Conservation (phyloP, 2,329 filamentous ascomycete genomes). For the Xylaria sp. region DNA sequence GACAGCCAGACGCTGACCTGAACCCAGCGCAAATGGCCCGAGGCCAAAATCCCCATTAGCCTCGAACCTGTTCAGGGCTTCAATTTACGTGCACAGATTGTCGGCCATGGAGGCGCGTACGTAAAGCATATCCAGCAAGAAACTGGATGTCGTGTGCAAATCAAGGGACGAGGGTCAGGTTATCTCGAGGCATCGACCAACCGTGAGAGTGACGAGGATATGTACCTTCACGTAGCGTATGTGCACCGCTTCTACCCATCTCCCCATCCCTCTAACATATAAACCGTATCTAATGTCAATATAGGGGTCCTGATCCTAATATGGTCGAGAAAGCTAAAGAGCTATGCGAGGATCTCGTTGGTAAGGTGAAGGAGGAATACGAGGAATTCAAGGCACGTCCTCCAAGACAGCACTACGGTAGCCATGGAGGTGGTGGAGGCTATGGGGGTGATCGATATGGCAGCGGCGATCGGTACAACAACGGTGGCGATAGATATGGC, state of each 20-base stretch:
- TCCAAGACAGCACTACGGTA: constrained; percentile 69
- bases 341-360: constrained; percentile 87
- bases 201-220: constrained; percentile 90
- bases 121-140: constrained; percentile 98
- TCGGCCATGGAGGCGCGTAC: constrained; percentile 92
- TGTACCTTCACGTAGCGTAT: constrained; percentile 96
- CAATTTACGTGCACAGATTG: constrained; percentile 94
- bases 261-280: not conserved
- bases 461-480: constrained; percentile 52
- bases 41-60: constrained; percentile 90
- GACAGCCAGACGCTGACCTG: constrained; percentile 35
- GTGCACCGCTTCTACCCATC: constrained; percentile 50
- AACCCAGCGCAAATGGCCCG: constrained; percentile 97
- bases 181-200: constrained; percentile 92
- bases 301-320: constrained; percentile 83
- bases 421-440: constrained; percentile 54
- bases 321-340: constrained; percentile 90
- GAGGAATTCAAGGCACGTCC: constrained; percentile 89
- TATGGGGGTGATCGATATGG: constrained; percentile 48
- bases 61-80: constrained; percentile 94
- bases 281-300: constrained; percentile 48
- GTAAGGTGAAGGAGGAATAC: constrained; percentile 88
- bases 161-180: constrained; percentile 94
- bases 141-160: constrained; percentile 94
- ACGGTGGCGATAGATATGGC: constrained; percentile 52